Base-by-base conservation (phyloP, 768 basidiomycete genomes). In the Pilatotrama ljubarskyi region DNA sequence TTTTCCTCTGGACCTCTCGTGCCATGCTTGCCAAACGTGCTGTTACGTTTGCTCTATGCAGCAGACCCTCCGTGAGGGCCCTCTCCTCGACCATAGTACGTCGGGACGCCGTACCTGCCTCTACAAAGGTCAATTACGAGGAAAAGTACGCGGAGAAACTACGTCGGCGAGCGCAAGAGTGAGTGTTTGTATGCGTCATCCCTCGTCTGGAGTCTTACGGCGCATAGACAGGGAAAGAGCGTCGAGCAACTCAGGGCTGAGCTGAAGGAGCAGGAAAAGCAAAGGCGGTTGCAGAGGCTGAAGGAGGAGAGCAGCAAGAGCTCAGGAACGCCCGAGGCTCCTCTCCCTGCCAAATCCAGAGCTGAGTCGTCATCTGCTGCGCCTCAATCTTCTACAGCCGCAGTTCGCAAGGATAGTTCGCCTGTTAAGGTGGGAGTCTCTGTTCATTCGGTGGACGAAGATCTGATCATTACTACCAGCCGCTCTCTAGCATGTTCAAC, bases 401-500 rank as follows among this genome's bases (percentile, higher is more conserved):
- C 40, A 14, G 15, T 41, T 60, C 82, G 87, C 38, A 86, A 80
- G 65, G 89, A 90, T 67, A 82, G 82, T 54, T 84, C 87, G 15
- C 88, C 89, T 7, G 74, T 90, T 52, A 88, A 84, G 78, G 86
- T 81, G 67, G 56, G 78, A 26, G 17, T 18, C 9, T 2, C 11
- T 4, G 26, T 52, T 41, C 32, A 55, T 18, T 13, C 46, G 37
- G 6, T n/a, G 35, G 42, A n/a, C 36, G 13, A 36, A 22, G 54
- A 17, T 63, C 54, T 22, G 5, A 50, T 43, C 18, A 22, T 37
- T 25, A 59, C 18, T 37, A 47, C 49, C 44, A 98, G 96, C 88
- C 94, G 10, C 80, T 98, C 20, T 82, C 86, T 3, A 84, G 81
- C 9, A 87, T 97, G 61, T 77, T 98, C 65, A 94, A 97, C 72